Conservation (phyloP, 371 early-diverging fungal genomes). For the Batrachochytrium dendrobatidis region DNA sequence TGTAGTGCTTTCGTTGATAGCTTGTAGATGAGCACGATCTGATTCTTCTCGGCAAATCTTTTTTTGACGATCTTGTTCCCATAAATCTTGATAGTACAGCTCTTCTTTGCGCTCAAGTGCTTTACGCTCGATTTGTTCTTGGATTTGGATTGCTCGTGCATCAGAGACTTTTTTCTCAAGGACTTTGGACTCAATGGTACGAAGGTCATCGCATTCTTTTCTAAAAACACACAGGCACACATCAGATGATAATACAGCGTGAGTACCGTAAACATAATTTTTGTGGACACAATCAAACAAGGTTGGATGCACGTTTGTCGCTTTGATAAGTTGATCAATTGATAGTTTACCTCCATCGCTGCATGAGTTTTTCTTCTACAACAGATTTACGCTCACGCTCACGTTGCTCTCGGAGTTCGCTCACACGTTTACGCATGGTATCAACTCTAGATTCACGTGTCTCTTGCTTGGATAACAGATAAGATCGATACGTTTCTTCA, state of each 20-base stretch:
- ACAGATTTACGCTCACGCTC: conserved; percentile 38
- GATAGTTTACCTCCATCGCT: conserved; percentile 39
- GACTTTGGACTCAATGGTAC: conserved; percentile 30
- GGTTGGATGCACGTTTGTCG: neutral
- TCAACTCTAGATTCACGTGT: conserved; percentile 30
- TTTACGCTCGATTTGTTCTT: conserved; percentile 23
- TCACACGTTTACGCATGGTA: conserved; percentile 32
- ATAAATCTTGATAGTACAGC: conserved; percentile 34
- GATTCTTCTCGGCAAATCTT: conserved; percentile 39
- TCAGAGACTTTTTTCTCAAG: conserved; percentile 28
- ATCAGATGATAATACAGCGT: too few relatives aligned
- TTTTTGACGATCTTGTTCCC: conserved; percentile 41
- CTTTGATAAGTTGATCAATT: conserved; percentile 1
- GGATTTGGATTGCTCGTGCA: conserved; percentile 32
- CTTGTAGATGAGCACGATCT: conserved; percentile 20
- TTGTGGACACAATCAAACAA: neutral
- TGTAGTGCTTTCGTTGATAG: conserved; percentile 25
- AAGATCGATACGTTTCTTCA: conserved; percentile 21
- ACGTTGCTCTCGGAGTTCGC: conserved; percentile 27
- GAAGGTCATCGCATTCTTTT: conserved; percentile 43
- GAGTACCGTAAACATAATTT: neutral
- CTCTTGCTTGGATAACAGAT: conserved; percentile 21
- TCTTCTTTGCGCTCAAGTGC: conserved; percentile 27
- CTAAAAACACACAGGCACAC: conserved; percentile 17
- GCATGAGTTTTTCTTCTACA: conserved; percentile 39